These are phyloP conservation scores for Capsaspora owczarzaki DNA, from an alignment of 78 protist species.

Conservation along the genomic window DNA sequence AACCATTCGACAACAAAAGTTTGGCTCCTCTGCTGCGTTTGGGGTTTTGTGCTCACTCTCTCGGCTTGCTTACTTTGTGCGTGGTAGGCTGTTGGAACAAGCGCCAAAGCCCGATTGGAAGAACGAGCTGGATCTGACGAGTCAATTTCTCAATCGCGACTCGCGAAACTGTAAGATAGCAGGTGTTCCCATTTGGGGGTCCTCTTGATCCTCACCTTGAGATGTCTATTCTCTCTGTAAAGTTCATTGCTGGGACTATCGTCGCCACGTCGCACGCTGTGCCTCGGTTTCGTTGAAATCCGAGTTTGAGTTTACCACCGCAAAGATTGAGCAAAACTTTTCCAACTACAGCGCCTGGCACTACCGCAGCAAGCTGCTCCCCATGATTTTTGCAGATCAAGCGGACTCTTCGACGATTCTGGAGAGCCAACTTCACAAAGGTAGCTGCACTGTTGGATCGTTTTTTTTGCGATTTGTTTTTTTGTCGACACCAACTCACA, in stretches of 20 bases:
- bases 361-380: slow-evolving; percentile 56
- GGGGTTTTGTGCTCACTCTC: background rate
- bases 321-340: slow-evolving; percentile 64
- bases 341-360: slow-evolving; percentile 94
- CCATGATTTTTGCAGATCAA: background rate
- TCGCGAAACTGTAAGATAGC: slow-evolving; percentile 69
- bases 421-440: background rate
- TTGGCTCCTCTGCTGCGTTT: background rate
- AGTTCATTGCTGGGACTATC: slow-evolving; percentile 80
- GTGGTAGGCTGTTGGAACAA: background rate
- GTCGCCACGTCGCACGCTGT: slow-evolving; percentile 36
- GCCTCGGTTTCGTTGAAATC: background rate
- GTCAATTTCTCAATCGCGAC: slow-evolving; percentile 57
- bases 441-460: background rate
- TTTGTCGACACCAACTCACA: background rate
- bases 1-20: background rate
- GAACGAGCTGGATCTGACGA: slow-evolving; percentile 49
- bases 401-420: background rate
- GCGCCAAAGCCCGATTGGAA: slow-evolving; percentile 17
- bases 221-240: background rate
- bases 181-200: background rate
- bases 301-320: slow-evolving; percentile 56
- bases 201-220: background rate
- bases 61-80: background rate
- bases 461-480: background rate